phyloP scores from a whole-genome alignment of 116 monocot species.

The Posidonia oceanica region DNA sequence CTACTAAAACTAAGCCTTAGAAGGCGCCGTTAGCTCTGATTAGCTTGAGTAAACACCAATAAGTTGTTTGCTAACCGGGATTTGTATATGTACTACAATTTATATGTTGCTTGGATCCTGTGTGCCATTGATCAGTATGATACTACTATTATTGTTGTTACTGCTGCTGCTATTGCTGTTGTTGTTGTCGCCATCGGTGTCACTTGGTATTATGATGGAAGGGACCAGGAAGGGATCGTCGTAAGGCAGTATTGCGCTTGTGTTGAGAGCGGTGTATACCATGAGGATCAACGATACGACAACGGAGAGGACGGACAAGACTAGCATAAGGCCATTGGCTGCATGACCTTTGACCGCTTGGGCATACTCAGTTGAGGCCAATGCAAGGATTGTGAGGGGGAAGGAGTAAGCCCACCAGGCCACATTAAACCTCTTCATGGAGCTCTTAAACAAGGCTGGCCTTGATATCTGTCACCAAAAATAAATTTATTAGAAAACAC shows the following conservation, averaged over 20 bases:
- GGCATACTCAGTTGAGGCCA: constrained; percentile 56
- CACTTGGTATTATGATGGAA: constrained; percentile 3
- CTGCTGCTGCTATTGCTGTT: too few species aligned
- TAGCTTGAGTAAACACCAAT: too few species aligned
- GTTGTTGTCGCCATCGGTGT: neutral
- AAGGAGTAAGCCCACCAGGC: constrained; percentile 87
- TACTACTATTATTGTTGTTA: too few species aligned
- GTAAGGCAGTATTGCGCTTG: constrained; percentile 34
- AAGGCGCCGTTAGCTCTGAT: too few species aligned
- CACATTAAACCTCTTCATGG: constrained; percentile 54
- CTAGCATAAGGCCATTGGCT: constrained; percentile 49
- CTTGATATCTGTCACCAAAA: constrained; percentile 34
- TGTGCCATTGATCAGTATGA: too few species aligned
- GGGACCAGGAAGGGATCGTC: constrained; percentile 33
- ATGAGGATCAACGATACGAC: constrained; percentile 45
- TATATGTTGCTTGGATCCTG: too few species aligned
- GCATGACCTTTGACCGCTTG: constrained; percentile 32
- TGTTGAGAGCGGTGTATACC: constrained; percentile 35
- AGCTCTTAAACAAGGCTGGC: constrained; percentile 49
- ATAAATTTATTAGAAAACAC: neutral
- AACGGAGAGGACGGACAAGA: constrained; percentile 40
- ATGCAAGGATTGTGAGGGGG: constrained; percentile 48
- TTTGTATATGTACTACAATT: too few species aligned
- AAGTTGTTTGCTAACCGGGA: too few species aligned
- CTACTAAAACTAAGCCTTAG: too few species aligned